Evolutionary conservation across 2,329 filamentous ascomycete genomes (phyloP).

Genomic region (Rugonectria rugulosa): DNA sequence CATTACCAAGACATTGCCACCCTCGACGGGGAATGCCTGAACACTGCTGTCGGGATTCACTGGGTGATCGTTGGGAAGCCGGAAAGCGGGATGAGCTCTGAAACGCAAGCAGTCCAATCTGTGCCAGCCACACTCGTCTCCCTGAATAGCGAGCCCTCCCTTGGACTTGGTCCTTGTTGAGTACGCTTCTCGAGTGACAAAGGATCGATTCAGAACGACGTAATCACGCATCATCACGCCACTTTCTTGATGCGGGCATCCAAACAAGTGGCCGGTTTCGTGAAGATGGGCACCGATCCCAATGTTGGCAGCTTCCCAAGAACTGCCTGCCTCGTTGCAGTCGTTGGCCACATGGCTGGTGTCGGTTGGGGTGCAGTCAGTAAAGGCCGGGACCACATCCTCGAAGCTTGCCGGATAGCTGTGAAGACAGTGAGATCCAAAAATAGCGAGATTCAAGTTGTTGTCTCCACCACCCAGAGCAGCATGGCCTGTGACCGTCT

Average conservation of each 20-base stretch:
- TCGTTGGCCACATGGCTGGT: constrained; percentile 83
- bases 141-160: constrained; percentile 75
- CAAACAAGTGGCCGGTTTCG: constrained; percentile 88
- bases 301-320: constrained; percentile 94
- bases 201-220: constrained; percentile 82
- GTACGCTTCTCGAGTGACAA: constrained; percentile 81
- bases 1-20: constrained; percentile 76
- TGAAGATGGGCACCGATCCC: constrained; percentile 94
- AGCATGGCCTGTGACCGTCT: constrained; percentile 80
- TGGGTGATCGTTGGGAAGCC: constrained; percentile 76
- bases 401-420: constrained; percentile 90
- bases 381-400: constrained; percentile 88
- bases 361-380: constrained; percentile 89
- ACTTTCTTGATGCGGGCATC: constrained; percentile 86
- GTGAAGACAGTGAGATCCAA: constrained; percentile 90
- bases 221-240: constrained; percentile 96
- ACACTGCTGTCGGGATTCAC: constrained; percentile 75
- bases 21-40: constrained; percentile 86
- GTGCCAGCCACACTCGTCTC: constrained; percentile 92
- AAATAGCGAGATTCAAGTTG: constrained; percentile 84
- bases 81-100: constrained; percentile 89
- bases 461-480: constrained; percentile 79
- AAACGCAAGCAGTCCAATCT: constrained; percentile 88
- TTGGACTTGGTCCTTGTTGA: constrained; percentile 87
- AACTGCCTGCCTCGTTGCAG: constrained; percentile 85